A percentile compares a stretch with the other conserved stretches of the same genome.
Evolutionary conservation across 495 filamentous ascomycete genomes (phyloP).

Genomic region (Aspergillus steynii): DNA sequence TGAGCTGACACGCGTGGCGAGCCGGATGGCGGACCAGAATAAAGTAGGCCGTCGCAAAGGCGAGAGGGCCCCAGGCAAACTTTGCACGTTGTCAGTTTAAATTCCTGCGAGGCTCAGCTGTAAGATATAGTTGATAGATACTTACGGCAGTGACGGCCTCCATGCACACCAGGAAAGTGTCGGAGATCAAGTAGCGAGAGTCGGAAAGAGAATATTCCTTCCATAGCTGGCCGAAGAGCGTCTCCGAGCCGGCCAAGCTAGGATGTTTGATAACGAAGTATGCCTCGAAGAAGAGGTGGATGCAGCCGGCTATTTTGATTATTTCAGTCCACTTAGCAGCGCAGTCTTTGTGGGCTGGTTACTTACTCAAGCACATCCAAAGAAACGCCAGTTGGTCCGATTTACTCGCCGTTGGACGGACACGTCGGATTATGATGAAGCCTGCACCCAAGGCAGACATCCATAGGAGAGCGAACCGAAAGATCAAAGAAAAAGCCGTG

Average conservation of each 20-base stretch:
- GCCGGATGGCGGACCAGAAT: constrained; percentile 55
- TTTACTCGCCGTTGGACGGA: constrained; percentile 11
- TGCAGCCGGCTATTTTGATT: constrained; percentile 47
- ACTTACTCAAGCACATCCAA: constrained; percentile 19
- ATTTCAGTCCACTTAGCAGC: background rate
- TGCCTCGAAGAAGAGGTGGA: constrained; percentile 75
- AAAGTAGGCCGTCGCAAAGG: constrained; percentile 55
- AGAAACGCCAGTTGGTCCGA: constrained; percentile 12
- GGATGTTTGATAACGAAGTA: constrained; percentile 64
- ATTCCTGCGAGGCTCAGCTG: background rate
- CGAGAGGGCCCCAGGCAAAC: constrained; percentile 68
- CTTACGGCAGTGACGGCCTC: constrained; percentile 72
- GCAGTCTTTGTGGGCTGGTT: no score
- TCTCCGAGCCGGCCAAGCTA: constrained; percentile 44
- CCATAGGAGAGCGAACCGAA: constrained; percentile 12
- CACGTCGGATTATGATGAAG: constrained; percentile 1
- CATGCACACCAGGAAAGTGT: constrained; percentile 74
- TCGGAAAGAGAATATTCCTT: constrained; percentile 82
- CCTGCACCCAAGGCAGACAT: background rate
- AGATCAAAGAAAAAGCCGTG: constrained; percentile 8
- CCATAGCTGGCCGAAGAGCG: constrained; percentile 71
- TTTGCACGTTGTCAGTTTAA: background rate
- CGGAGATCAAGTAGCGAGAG: constrained; percentile 68
- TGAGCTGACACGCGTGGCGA: constrained; percentile 64
- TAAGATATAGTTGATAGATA: no score